phyloP scores from a whole-genome alignment of 2,329 filamentous ascomycete genomes.

The Xylaria sp. region DNA sequence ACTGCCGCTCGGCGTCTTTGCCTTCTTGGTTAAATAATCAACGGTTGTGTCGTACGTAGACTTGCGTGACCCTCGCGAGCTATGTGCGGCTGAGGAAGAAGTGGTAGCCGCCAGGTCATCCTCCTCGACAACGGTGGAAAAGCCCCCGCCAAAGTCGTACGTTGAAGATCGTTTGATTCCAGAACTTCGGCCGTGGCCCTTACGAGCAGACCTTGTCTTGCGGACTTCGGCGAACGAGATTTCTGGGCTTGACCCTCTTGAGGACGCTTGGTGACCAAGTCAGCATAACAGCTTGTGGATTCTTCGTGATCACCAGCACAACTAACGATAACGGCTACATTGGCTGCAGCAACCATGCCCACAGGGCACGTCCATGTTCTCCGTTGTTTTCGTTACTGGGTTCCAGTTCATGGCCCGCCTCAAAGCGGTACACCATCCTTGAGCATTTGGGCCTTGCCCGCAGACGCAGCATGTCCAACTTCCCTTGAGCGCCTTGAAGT shows the following conservation, averaged over 20 bases:
- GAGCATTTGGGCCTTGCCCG: conserved; percentile 60
- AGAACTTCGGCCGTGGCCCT: conserved; percentile 47
- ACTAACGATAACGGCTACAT: conserved; percentile 58
- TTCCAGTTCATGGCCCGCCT: conserved; percentile 43
- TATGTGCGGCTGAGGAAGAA: conserved; percentile 35
- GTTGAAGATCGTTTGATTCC: conserved; percentile 39
- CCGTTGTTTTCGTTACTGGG: conserved; percentile 43
- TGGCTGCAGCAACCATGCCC: conserved; percentile 64
- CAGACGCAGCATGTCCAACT: conserved; percentile 66
- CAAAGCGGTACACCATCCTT: conserved; percentile 62
- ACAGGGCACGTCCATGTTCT: conserved; percentile 56
- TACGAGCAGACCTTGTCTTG: conserved; percentile 52
- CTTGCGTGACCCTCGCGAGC: conserved; percentile 39
- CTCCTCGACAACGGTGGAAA: conserved; percentile 41
- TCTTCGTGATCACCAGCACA: not conserved
- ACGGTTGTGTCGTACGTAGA: conserved; percentile 39
- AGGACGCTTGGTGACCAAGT: conserved; percentile 47
- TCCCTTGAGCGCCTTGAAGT: conserved; percentile 60
- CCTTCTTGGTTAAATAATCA: conserved; percentile 43
- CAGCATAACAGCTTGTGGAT: conserved; percentile 9
- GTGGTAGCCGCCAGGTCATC: conserved; percentile 33
- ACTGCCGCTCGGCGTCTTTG: conserved; percentile 39
- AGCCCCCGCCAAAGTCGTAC: conserved; percentile 41
- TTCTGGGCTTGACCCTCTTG: conserved; percentile 49
- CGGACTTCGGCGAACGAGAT: conserved; percentile 52